Evolutionary conservation across 2,329 filamentous ascomycete species (phyloP), one percentile per base, ranked within the genome.

Genomic region (Phyllosticta citribraziliensis): DNA sequence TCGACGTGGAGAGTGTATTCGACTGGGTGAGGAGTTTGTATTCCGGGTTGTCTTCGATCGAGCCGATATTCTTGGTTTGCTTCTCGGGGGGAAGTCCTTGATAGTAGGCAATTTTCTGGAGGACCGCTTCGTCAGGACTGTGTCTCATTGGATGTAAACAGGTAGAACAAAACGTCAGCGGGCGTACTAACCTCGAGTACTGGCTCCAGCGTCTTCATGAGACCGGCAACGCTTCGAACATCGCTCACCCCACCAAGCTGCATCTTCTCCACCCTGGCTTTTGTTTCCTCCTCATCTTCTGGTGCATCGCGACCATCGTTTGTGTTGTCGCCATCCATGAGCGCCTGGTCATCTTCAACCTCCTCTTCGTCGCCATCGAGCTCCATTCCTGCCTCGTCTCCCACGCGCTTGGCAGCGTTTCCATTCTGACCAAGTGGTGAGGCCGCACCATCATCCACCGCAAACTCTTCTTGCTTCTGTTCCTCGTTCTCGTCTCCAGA

Each of bases 1-100:
- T 97, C 65, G 89, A 88, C 5, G 93, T 95, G 0, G 94, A 96
- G 8, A 96, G 82, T 24, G 87, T 88, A 72, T 96, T 96, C 17
- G 91, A 91, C 72, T 94, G 87, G 35, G 90, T 95, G 62, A 96
- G 78, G 40, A 96, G 84, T 73, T 90, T 86, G 74, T 96, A 96
- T 73, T 96, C 91, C 57, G 91, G 91, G 68, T 96, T 91, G 70
- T 96, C 91, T 75, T 96, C 91, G 68, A 96, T 86, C 60, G 89
- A 92, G 50, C 70, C 91, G 63, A 94, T 79, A 67, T 86, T 82
- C 22, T 80, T 83, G 30, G 82, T 84, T 66, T 81, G 83, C 62
- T 85, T 81, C 58, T 84, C 81, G 35, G 86, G 82, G 4, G 88
- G 82, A 68, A 89, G 81, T 52, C 82, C 84, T 76, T 89, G 85